A percentile compares a stretch with the other conserved stretches of the same genome.
phyloP scores from a whole-genome alignment of 2,329 filamentous ascomycete species.

The Trichoderma sp. region DNA sequence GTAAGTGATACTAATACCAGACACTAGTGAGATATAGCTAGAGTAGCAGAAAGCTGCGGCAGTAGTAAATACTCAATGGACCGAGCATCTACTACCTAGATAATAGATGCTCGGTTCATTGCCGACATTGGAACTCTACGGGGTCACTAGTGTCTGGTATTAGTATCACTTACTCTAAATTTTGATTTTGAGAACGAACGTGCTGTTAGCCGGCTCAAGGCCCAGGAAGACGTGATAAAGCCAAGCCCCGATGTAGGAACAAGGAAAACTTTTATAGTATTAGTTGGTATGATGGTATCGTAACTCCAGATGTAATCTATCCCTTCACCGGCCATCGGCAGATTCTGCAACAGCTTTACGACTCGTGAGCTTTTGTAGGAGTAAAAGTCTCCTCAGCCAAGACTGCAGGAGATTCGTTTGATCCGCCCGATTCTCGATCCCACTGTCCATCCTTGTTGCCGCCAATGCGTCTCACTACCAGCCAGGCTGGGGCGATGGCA shows the following conservation, averaged over 20 bases:
- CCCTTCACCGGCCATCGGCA: not conserved
- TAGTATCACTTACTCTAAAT: not conserved
- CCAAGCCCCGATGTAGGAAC: not conserved
- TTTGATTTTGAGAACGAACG: not conserved
- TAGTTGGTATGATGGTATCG: not conserved
- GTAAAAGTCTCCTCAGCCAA: not conserved
- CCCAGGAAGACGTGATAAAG: not conserved
- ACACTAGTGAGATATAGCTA: not conserved
- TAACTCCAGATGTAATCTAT: not conserved
- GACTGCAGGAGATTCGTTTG: not conserved
- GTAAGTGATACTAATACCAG: not conserved
- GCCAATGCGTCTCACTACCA: slow-evolving; percentile 54
- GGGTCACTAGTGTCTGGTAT: not conserved
- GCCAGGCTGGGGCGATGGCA: slow-evolving; percentile 63
- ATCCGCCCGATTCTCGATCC: slow-evolving; percentile 9
- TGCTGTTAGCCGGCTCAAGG: not conserved
- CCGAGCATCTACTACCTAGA: no score
- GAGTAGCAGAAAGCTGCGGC: not conserved
- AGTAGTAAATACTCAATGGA: not conserved
- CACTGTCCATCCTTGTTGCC: slow-evolving; percentile 18
- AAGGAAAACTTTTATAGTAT: not conserved
- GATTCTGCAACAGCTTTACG: not conserved
- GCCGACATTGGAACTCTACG: no score
- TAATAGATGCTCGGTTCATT: no score
- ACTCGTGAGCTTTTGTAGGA: not conserved